Conservation (phyloP, 2,329 filamentous ascomycete genomes). For the Xylariaceae sp. region DNA sequence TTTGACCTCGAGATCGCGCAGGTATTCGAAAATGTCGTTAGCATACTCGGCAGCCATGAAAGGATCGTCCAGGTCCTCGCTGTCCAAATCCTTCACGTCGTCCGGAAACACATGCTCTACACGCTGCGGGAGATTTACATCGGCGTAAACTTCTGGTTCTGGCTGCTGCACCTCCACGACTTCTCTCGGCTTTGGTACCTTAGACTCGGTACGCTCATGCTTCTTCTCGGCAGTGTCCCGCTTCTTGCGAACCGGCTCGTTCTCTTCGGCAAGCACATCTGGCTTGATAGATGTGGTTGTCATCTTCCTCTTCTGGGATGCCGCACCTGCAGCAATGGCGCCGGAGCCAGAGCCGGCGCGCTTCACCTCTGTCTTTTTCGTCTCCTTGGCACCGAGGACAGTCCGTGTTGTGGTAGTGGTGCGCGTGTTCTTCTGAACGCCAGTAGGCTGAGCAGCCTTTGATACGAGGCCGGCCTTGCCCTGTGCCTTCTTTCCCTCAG, state of each 20-base stretch:
- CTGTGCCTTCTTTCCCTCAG: conserved; percentile 70
- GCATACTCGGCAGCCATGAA: conserved; percentile 98
- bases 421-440: conserved; percentile 66
- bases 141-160: conserved; percentile 15
- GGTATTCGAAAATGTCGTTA: conserved; percentile 94
- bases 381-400: conserved; percentile 61
- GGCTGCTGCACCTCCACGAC: conserved; percentile 25
- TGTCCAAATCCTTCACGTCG: conserved; percentile 66
- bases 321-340: conserved; percentile 53
- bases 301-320: conserved; percentile 64
- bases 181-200: conserved; percentile 27
- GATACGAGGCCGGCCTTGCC: conserved; percentile 66
- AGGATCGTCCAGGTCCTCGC: conserved; percentile 86
- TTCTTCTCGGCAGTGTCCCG: conserved; percentile 50
- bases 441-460: conserved; percentile 77
- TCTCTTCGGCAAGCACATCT: conserved; percentile 55
- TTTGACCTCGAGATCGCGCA: conserved; percentile 78
- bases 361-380: conserved; percentile 69
- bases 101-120: conserved; percentile 30
- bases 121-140: conserved; percentile 7
- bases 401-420: conserved; percentile 58
- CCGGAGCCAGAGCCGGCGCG: conserved; percentile 69
- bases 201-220: conserved; percentile 34
- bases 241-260: conserved; percentile 68
- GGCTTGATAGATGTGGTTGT: conserved; percentile 56